Evolutionary conservation across 306 rosid genomes (phyloP).

Genomic region (cucumber (Cucumis sativus)): DNA sequence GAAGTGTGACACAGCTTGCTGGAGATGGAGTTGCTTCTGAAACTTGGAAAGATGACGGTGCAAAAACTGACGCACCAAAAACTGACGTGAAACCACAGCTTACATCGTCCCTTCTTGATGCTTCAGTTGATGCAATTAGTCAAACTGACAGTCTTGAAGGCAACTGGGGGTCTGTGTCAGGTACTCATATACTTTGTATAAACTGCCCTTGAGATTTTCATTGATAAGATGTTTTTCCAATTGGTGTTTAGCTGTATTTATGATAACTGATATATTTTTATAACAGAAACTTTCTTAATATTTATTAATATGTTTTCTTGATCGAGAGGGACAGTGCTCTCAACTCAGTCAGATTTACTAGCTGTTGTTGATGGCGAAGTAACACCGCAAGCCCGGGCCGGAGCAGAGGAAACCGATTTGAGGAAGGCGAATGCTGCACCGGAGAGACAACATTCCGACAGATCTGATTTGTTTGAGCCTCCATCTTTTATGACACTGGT

Average conservation of each 20-base stretch:
- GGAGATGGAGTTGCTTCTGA: slow-evolving; percentile 23
- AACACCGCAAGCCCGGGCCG: slow-evolving; percentile 11
- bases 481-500: slow-evolving; percentile 87
- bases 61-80: slow-evolving; percentile 12
- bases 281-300: background rate
- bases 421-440: slow-evolving; percentile 19
- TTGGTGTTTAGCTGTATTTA: background rate
- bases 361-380: slow-evolving; percentile 32
- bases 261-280: background rate
- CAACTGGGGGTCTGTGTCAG: slow-evolving; percentile 89
- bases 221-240: background rate
- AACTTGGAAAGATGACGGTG: slow-evolving; percentile 27
- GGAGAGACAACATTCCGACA: slow-evolving; percentile 28
- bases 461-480: slow-evolving; percentile 50
- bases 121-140: slow-evolving; percentile 49
- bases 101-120: slow-evolving; percentile 32
- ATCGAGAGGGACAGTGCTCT: slow-evolving; percentile 46
- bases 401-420: slow-evolving; percentile 18
- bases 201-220: background rate
- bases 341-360: slow-evolving; percentile 54
- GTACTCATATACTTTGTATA: slow-evolving; percentile 20
- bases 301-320: slow-evolving; percentile 1
- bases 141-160: slow-evolving; percentile 68
- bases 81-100: slow-evolving; percentile 18
- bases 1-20: slow-evolving; percentile 11